phyloP scores from a whole-genome alignment of 2,329 filamentous ascomycete genomes.

The Didymella arachidicola region DNA sequence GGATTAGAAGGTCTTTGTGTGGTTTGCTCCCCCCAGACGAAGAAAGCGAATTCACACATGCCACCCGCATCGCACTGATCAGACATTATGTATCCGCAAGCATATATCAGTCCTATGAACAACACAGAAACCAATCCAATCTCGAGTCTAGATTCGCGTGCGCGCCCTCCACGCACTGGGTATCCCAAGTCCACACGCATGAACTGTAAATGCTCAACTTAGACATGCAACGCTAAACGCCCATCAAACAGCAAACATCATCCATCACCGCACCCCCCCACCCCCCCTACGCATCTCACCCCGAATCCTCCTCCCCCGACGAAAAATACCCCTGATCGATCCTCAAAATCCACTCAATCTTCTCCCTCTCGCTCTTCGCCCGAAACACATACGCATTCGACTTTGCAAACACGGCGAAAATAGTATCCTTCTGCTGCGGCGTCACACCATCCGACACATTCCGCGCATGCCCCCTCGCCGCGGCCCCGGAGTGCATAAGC shows the following conservation, averaged over 20 bases:
- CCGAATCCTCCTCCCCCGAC: constrained; percentile 30
- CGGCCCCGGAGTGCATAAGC: constrained; percentile 59
- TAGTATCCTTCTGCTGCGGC: constrained; percentile 61
- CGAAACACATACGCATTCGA: constrained; percentile 97
- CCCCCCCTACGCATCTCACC: not conserved
- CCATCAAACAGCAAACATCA: not conserved
- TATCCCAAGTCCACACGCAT: constrained; percentile 12
- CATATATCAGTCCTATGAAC: too few species aligned
- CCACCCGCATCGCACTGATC: not conserved
- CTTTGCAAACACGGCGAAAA: constrained; percentile 93
- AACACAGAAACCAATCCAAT: too few species aligned
- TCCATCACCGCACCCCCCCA: not conserved
- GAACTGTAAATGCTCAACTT: constrained; percentile 8
- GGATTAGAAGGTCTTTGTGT: constrained; percentile 34
- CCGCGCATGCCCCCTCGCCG: not conserved
- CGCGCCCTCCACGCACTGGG: constrained; percentile 16
- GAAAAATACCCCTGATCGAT: constrained; percentile 82
- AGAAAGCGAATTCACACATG: not conserved
- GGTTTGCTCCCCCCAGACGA: too few species aligned
- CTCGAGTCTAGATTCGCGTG: constrained; percentile 4
- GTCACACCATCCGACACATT: constrained; percentile 8
- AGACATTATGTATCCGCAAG: too few species aligned
- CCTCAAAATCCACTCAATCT: constrained; percentile 95
- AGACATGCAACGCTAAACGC: constrained; percentile 9
- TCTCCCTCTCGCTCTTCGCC: constrained; percentile 85